Evolutionary conservation across 306 rosid species (phyloP).

Genomic region (Luffa aegyptiaca): DNA sequence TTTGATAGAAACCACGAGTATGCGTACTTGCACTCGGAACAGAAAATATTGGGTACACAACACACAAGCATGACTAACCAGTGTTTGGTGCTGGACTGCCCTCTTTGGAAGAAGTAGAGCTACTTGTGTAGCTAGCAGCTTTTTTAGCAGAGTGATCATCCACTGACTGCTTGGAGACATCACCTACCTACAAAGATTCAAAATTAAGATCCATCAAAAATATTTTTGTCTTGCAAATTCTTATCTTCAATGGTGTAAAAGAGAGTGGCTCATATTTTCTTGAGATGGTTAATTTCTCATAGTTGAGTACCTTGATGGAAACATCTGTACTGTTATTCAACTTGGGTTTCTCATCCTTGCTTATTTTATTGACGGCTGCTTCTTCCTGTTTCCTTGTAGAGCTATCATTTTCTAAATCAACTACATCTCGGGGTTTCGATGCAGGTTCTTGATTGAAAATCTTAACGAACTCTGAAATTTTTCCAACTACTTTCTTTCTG

Average conservation of each 20-base stretch:
- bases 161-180: slow-evolving; percentile 20
- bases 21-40: neutral
- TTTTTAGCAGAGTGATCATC: slow-evolving; percentile 22
- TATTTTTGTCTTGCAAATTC: neutral
- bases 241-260: neutral
- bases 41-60: neutral
- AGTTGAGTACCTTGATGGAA: slow-evolving; percentile 17
- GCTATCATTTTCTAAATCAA: slow-evolving; percentile 26
- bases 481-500: slow-evolving; percentile 46
- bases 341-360: slow-evolving; percentile 16
- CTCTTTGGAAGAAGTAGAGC: slow-evolving; percentile 21
- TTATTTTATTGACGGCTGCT: slow-evolving; percentile 22
- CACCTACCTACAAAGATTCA: slow-evolving; percentile 34
- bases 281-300: neutral
- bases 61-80: slow-evolving; percentile 15
- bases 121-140: slow-evolving; percentile 12
- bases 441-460: slow-evolving; percentile 63
- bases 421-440: slow-evolving; percentile 26
- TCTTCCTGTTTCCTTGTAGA: slow-evolving; percentile 34
- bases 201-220: neutral
- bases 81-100: slow-evolving; percentile 37
- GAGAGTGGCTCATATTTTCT: neutral
- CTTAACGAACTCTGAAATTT: slow-evolving; percentile 68
- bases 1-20: neutral
- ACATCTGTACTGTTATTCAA: slow-evolving; percentile 13